Base-by-base conservation (phyloP, 2,329 filamentous ascomycete species). In the Plenodomus biglobosus region DNA sequence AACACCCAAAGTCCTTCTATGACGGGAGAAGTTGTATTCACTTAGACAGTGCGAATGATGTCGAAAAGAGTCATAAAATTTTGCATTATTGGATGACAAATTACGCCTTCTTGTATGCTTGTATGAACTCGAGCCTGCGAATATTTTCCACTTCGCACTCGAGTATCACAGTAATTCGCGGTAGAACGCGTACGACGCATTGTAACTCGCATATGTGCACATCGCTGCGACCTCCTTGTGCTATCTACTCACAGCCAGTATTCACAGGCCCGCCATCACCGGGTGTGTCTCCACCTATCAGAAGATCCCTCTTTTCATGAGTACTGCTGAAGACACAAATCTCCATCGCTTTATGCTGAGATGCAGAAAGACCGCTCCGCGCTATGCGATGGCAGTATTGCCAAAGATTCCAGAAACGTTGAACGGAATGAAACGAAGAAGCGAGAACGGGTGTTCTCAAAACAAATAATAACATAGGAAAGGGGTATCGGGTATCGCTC, bases 401-500 rank as follows among this genome's bases (percentile, higher is more conserved):
- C 15, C 30, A 4, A 22, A 39, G 24, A 10, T 16, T 18, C 41
- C 35, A 36, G 24, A 22, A n/a, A 6, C 24, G 1, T 11, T 16
- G 30, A 36, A 44, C 36, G 16, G 35, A 11, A 34, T 35, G 42
- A 3, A 17, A 38, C 27, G 21, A 27, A 18, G 16, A 37, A 46
- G 27, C 27, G 27, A 32, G 27, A 50, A 50, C 36, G 17, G 27
- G 18, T 39, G 20, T 21, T 50, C 40, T 48, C 32, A 32, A 47
- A 34, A 53, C 49, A 52, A 20, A 38, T 42, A 27, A 50, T 30
- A 40, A 59, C 38, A 51, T 54, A 58, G 42, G 47, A 58, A 63
- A 58, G 20, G 61, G 62, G 62, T 65, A 64, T 65, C 59, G 61
- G 62, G 62, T 65, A 64, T 65, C 59, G 8, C 15, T 32, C 27